phyloP scores from a whole-genome alignment of 257 asterid species.

The Handroanthus guayacan region DNA sequence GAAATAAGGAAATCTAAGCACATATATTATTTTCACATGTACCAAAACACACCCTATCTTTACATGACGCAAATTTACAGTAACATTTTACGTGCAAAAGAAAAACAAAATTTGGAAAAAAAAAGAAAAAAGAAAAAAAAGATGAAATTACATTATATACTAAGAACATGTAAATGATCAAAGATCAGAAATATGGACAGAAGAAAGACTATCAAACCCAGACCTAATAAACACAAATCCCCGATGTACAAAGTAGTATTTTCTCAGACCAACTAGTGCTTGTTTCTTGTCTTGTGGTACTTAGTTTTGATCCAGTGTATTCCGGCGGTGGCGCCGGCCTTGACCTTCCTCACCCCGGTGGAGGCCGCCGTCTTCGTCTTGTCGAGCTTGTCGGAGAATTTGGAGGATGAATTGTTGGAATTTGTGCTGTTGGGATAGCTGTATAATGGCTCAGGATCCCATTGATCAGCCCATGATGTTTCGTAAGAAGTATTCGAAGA shows the following conservation, averaged over 20 bases:
- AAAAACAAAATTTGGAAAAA: no score
- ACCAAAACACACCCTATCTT: no score
- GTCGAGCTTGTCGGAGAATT: slow-evolving; percentile 46
- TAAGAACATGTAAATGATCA: background rate
- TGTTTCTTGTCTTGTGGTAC: slow-evolving; percentile 61
- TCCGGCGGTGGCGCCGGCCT: slow-evolving; percentile 75
- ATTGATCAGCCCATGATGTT: slow-evolving; percentile 86
- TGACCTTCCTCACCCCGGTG: slow-evolving; percentile 78
- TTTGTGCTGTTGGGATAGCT: slow-evolving; percentile 30
- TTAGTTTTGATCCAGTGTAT: slow-evolving; percentile 78
- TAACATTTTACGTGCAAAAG: no score
- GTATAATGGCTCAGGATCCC: slow-evolving; percentile 66
- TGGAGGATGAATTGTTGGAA: slow-evolving; percentile 47
- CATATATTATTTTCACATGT: no score
- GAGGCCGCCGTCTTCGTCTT: slow-evolving; percentile 72
- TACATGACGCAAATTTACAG: no score
- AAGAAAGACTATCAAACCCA: no score
- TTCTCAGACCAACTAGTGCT: slow-evolving; percentile 35
- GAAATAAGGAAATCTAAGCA: no score
- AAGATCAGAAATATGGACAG: no score
- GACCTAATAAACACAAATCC: background rate
- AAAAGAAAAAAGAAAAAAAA: no score
- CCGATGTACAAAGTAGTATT: background rate
- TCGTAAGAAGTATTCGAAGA: slow-evolving; percentile 54
- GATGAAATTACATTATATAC: no score